Evolutionary conservation across 192 early-diverging fungal species (phyloP).

Genomic region (Coemansia sp.): DNA sequence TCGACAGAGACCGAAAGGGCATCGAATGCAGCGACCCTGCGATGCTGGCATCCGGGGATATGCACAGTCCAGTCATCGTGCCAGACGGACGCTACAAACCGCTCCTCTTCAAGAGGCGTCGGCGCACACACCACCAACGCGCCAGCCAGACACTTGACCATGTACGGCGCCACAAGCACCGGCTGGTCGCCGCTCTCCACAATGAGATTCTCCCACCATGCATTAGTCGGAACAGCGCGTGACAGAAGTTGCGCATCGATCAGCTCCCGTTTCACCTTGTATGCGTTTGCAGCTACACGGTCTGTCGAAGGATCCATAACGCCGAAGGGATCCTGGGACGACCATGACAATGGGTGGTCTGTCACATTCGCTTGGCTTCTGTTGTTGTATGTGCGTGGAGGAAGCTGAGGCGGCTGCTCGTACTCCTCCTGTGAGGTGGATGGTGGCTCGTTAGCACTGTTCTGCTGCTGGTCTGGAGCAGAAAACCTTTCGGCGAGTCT

Average conservation of each 20-base stretch:
- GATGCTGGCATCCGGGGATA: constrained; percentile 4
- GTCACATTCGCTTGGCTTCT: neutral
- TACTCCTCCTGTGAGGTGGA: neutral
- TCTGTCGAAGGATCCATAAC: neutral
- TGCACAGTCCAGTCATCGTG: constrained; percentile 44
- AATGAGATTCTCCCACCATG: constrained; percentile 55
- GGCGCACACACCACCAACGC: constrained; percentile 29
- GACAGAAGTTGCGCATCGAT: constrained; percentile 9
- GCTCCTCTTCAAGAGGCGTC: constrained; percentile 12
- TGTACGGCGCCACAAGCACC: constrained; percentile 43
- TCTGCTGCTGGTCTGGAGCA: neutral
- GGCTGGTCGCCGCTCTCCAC: constrained; percentile 39
- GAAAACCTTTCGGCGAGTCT: constrained; percentile 25
- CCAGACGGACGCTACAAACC: constrained; percentile 29
- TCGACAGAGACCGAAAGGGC: constrained; percentile 35
- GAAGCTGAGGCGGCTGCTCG: neutral
- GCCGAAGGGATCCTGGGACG: constrained; percentile 4
- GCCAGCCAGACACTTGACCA: constrained; percentile 22
- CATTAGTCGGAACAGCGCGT: constrained; percentile 37
- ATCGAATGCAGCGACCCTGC: constrained; percentile 29
- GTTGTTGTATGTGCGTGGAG: neutral
- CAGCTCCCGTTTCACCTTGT: constrained; percentile 15
- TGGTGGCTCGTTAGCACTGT: neutral
- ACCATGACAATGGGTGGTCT: constrained; percentile 8
- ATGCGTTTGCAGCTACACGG: constrained; percentile 21